These are phyloP conservation scores for Picochlorum sp. DNA, from an alignment of 139 green algal species.

Conservation along the genomic window DNA sequence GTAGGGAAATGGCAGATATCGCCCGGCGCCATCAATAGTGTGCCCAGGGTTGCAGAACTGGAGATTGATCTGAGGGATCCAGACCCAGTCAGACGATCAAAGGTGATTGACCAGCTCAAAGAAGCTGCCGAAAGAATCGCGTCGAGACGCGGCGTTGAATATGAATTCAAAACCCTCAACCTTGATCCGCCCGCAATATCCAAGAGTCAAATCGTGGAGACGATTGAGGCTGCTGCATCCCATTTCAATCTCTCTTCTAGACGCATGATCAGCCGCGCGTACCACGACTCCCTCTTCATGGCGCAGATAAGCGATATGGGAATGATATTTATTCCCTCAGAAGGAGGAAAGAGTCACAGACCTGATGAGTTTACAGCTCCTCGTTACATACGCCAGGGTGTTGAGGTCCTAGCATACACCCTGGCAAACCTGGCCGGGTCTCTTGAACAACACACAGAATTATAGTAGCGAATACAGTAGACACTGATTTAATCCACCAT, in stretches of 20 bases:
- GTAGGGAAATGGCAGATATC: constrained; percentile 58
- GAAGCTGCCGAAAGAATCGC: constrained; percentile 53
- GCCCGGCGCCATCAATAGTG: constrained; percentile 85
- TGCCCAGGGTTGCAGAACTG: constrained; percentile 56
- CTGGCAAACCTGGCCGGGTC: constrained; percentile 31
- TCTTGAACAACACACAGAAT: too few species aligned
- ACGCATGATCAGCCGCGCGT: constrained; percentile 83
- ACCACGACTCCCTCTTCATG: constrained; percentile 98
- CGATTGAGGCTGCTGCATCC: constrained; percentile 42
- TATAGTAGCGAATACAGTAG: too few species aligned
- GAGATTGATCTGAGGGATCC: constrained; percentile 73
- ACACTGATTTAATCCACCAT: too few species aligned
- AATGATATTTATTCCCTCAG: constrained; percentile 97
- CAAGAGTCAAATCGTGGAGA: constrained; percentile 43
- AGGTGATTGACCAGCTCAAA: constrained; percentile 48
- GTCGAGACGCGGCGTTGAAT: constrained; percentile 29
- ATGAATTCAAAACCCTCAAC: constrained; percentile 59
- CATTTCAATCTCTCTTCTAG: constrained; percentile 47
- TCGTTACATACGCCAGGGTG: constrained; percentile 27
- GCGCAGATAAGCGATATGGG: constrained; percentile 70
- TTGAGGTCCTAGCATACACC: constrained; percentile 34
- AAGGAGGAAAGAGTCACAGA: constrained; percentile 71
- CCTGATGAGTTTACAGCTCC: constrained; percentile 81
- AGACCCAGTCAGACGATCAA: constrained; percentile 58
- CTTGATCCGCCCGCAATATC: constrained; percentile 78